Percentiles rank a stretch among this genome's conserved stretches.
phyloP scores from a whole-genome alignment of 129 eudicot species.

The Arctium lappa region DNA sequence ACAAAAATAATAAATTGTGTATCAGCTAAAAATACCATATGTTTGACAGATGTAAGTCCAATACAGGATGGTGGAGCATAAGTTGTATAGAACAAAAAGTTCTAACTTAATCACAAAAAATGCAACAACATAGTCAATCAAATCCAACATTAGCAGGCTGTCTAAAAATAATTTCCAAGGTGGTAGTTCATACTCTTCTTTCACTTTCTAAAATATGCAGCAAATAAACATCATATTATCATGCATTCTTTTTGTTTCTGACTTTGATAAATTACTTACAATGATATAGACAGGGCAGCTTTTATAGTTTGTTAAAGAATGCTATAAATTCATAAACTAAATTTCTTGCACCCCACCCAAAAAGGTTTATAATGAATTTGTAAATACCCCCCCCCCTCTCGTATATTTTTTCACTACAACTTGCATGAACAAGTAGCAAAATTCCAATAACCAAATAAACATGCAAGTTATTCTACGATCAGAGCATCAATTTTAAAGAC shows the following conservation, averaged over 20 bases:
- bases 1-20: neutral
- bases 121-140: neutral
- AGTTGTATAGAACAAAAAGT: conserved; percentile 1
- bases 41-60: neutral
- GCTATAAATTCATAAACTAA: neutral
- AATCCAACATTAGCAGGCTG: neutral
- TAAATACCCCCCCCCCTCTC: neutral
- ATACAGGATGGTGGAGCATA: conserved; percentile 7
- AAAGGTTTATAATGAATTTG: neutral
- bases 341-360: neutral
- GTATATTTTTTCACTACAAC: no score
- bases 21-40: neutral
- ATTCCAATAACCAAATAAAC: neutral
- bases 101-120: neutral
- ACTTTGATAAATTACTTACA: neutral
- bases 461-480: neutral
- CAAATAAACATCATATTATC: neutral
- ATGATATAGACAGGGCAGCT: neutral
- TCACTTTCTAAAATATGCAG: neutral
- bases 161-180: neutral
- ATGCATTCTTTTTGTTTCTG: neutral
- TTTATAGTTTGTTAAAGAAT: neutral
- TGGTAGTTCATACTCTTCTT: neutral
- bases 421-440: neutral
- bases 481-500: neutral